A percentile compares a stretch with the other conserved stretches of the same genome.
Conservation (phyloP, 495 filamentous ascomycete genomes). For the Daldinia loculata region DNA sequence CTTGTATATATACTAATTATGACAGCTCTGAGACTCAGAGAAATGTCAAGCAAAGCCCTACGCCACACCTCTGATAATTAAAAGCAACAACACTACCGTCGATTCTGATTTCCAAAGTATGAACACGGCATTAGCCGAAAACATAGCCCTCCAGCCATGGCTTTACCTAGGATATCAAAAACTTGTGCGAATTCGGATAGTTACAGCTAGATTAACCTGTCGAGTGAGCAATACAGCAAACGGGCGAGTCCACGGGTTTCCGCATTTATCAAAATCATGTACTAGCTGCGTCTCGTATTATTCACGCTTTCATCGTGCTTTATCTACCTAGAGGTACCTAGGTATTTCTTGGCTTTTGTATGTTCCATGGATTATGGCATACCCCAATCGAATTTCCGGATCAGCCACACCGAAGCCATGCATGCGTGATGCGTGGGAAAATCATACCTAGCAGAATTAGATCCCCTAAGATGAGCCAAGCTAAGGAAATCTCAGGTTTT, state of each 20-base stretch:
- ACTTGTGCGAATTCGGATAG: not conserved
- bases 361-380: constrained; percentile 4
- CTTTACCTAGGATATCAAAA: not conserved
- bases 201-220: not conserved
- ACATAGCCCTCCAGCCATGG: not conserved
- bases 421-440: not conserved
- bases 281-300: not conserved
- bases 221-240: not conserved
- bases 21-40: not conserved
- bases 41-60: constrained; percentile 6
- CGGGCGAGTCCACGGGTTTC: not conserved
- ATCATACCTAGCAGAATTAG: not conserved
- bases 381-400: constrained; percentile 36
- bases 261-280: not conserved
- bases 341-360: not conserved
- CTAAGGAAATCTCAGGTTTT: constrained; percentile 8
- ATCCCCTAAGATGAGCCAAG: constrained; percentile 8
- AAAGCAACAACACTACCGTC: not conserved
- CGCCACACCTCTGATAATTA: constrained; percentile 12
- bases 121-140: not conserved
- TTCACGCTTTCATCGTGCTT: not conserved
- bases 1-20: constrained; percentile 24
- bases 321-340: not conserved
- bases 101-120: not conserved
- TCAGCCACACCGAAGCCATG: constrained; percentile 16